Base-by-base conservation (phyloP, 2,329 filamentous ascomycete genomes). In the Tolypocladium guangdongense region DNA sequence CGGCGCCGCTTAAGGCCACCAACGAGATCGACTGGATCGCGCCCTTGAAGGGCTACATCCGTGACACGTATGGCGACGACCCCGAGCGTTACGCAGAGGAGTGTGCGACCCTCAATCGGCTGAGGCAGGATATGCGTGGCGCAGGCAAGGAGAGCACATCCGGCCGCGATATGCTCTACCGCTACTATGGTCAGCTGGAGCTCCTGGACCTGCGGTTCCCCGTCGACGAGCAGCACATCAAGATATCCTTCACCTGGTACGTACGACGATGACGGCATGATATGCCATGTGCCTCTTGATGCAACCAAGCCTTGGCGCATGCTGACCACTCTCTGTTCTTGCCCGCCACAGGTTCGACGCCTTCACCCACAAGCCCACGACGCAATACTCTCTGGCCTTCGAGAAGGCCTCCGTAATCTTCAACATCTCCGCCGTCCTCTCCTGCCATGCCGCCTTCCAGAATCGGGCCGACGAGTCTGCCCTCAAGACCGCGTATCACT, bases 401-500 rank as follows among this genome's bases (percentile, higher is more conserved):
- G 93, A 99, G 70, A 99, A 99, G 68, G 93, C 93, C 16, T 97
- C 92, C 63, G 95, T 99, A 66, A 96, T 99, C 64, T 99, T 99
- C 79, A 99, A 99, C 71, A 99, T 99, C 60, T 95, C 92, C 38
- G 92, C 93, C 60, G 91, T 97, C 30, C 79, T 99, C 22, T 97
- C 92, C 52, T 96, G 92, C 65, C 90, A 99, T 77, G 93, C 92
- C 56, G 90, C 92, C 45, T 81, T 88, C 65, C 95, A 99, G 72
- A 91, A 93, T 61, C 84, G 93, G 50, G 87, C 88, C 58, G 91
- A 97, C 66, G 93, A 99, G 65, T 81, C 87, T 7, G 92, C 92
- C 36, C 81, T 97, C 67, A 99, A 99, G 74, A 92, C 90, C 16
- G 90, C 93, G 20, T 99, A 97, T 68, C 92, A 99, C 70, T 96